Conservation (phyloP, 169 alveolate genomes). For the Perkinsus chesapeaki region DNA sequence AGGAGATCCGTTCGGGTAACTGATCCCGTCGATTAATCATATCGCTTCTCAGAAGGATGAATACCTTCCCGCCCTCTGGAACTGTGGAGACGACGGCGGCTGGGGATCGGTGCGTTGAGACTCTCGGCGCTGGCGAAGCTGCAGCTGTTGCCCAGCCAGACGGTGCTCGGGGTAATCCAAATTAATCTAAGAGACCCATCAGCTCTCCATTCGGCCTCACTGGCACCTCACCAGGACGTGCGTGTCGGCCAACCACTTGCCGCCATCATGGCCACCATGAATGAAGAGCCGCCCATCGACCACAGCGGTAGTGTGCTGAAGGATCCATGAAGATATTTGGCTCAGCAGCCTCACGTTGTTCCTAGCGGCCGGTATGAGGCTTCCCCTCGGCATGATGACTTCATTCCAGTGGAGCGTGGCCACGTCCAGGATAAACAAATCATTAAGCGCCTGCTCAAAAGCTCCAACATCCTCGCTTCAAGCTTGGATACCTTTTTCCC, state of each 20-base stretch:
- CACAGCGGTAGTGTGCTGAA: slow-evolving; percentile 25
- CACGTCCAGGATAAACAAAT: slow-evolving; percentile 41
- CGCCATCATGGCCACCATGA: slow-evolving; percentile 63
- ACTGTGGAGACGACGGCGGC: background rate
- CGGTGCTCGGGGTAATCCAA: background rate
- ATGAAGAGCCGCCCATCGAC: slow-evolving; percentile 34
- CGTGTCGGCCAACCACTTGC: slow-evolving; percentile 53
- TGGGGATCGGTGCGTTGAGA: background rate
- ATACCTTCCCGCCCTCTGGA: background rate
- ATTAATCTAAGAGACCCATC: background rate
- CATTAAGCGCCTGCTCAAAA: slow-evolving; percentile 38
- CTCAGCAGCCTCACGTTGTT: background rate
- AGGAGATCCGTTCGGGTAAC: background rate
- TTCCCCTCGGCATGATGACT: slow-evolving; percentile 22
- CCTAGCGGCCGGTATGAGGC: background rate
- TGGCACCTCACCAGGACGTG: slow-evolving; percentile 22
- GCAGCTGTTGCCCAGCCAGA: background rate
- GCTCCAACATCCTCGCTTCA: background rate
- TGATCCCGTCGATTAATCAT: no score
- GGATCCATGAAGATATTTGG: background rate
- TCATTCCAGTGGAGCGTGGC: slow-evolving; percentile 31
- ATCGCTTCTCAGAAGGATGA: background rate
- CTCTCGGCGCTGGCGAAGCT: background rate
- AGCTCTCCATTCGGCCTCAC: background rate
- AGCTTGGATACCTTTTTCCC: slow-evolving; percentile 26